Evolutionary conservation across 148 eudicot genomes (phyloP), one percentile per base, ranked within the genome.

Genomic region (Mesembryanthemum crystallinum): DNA sequence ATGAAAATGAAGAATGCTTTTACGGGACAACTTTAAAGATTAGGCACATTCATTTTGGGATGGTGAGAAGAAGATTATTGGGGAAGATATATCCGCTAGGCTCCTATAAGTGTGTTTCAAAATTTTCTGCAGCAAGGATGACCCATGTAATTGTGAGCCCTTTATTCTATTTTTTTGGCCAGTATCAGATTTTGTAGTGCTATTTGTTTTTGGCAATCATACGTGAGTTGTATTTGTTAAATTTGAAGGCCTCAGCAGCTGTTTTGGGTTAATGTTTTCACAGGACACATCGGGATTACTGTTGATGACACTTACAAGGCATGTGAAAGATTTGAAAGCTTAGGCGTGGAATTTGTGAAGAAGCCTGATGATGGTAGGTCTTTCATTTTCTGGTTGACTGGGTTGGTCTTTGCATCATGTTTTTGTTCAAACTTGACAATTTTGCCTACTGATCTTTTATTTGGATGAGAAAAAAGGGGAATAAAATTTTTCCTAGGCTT

Each of bases 211-310:
- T 47, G 20, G 37, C 39, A 55, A 7, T 51, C 3, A 25, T 7
- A 27, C 37, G 2, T 58, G 45, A 8, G 1, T 70, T 81, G 68
- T 60, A 59, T 74, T 43, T 70, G 74, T 10, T 45, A 45, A 45
- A 45, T 13, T 45, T 55, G 39, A 35, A 55, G 69, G 49, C 72
- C 65, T 66, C 32, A 76, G 54, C 68, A 25, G 33, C 37, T 72
- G 7, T 66, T 51, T 62, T 70, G 33, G 52, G 51, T 61, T 32
- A 55, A 69, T 58, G 29, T 80, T 37, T 75, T 75, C 79, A 32
- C 92, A 94, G 96, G 98, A 70, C 98, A 92, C 82, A 92, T 94
- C 32, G 98, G 98, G 55, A 79, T 94, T 43, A 92, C 98, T 76
- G 97, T 94, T 75, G 97, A 92, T 84, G 98, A 92, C 83, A 86